A percentile compares a stretch with the other conserved stretches of the same genome.
Evolutionary conservation across 495 filamentous ascomycete species (phyloP).

Genomic region (Neurospora discreta): DNA sequence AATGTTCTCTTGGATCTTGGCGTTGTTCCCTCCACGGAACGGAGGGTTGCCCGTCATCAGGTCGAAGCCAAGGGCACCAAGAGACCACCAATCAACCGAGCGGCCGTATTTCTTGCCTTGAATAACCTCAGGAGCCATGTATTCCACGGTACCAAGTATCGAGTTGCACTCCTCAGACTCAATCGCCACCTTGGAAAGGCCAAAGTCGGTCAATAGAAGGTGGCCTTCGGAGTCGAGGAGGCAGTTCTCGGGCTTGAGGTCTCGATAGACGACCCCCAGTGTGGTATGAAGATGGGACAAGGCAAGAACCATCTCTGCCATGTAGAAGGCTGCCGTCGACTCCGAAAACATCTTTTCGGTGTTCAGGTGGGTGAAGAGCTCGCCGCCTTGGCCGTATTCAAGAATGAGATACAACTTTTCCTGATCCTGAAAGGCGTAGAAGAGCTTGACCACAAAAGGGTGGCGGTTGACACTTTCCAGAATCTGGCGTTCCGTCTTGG

Average conservation of each 20-base stretch:
- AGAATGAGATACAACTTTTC: conserved; percentile 97
- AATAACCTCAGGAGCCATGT: conserved; percentile 97
- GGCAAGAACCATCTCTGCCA: conserved; percentile 93
- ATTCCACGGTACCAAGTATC: conserved; percentile 86
- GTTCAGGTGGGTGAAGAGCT: conserved; percentile 82
- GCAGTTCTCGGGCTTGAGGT: conserved; percentile 96
- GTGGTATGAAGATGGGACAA: conserved; percentile 84
- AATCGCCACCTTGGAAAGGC: conserved; percentile 88
- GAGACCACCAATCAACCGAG: conserved; percentile 96
- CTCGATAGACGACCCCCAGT: conserved; percentile 89
- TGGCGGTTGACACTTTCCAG: conserved; percentile 92
- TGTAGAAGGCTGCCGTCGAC: conserved; percentile 84
- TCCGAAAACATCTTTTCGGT: conserved; percentile 89
- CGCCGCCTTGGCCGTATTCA: conserved; percentile 95
- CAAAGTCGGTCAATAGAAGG: conserved; percentile 91
- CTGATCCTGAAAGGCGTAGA: conserved; percentile 96
- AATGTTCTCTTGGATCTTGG: conserved; percentile 89
- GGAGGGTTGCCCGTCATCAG: conserved; percentile 83
- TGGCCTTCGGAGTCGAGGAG: conserved; percentile 86
- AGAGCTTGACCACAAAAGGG: conserved; percentile 94
- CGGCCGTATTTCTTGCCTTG: conserved; percentile 76
- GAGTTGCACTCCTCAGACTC: conserved; percentile 76
- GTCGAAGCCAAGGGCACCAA: conserved; percentile 85
- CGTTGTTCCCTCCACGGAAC: conserved; percentile 79
- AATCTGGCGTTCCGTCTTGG: conserved; percentile 88